phyloP scores from a whole-genome alignment of 192 early-diverging fungal species.

The Thamnidium elegans region DNA sequence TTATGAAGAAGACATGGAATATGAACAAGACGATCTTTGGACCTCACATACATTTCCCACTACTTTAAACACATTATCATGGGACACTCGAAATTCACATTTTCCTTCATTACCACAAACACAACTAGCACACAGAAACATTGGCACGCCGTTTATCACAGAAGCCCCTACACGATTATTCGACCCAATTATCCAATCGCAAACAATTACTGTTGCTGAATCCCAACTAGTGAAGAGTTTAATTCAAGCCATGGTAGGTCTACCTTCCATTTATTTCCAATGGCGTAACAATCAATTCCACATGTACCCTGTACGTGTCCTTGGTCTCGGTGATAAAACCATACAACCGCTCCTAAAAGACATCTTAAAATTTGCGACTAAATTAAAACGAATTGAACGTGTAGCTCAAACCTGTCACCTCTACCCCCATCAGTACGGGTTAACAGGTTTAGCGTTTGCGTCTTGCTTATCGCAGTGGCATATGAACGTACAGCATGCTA shows the following conservation, averaged over 20 bases:
- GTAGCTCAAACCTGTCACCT: slow-evolving; percentile 27
- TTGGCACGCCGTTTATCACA: slow-evolving; percentile 13
- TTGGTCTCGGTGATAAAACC: slow-evolving; percentile 8
- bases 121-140: not conserved
- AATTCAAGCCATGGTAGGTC: slow-evolving; percentile 13
- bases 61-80: not conserved
- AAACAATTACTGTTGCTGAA: not conserved
- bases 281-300: slow-evolving; percentile 2
- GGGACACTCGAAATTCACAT: not conserved
- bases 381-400: slow-evolving; percentile 30
- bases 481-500: slow-evolving; percentile 32
- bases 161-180: not conserved
- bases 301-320: slow-evolving; percentile 6
- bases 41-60: not conserved
- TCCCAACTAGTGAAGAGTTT: slow-evolving; percentile 9
- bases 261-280: slow-evolving; percentile 15
- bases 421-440: slow-evolving; percentile 32
- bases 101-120: not conserved
- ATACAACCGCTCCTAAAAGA: not conserved
- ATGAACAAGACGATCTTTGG: slow-evolving; percentile 10
- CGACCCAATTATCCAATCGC: slow-evolving; percentile 3
- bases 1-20: not conserved
- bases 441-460: slow-evolving; percentile 39
- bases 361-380: slow-evolving; percentile 22
- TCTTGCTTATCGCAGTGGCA: slow-evolving; percentile 32